phyloP scores from a whole-genome alignment of 225 moss, liverwort and hornwort species.

The Pleurozium schreberi region DNA sequence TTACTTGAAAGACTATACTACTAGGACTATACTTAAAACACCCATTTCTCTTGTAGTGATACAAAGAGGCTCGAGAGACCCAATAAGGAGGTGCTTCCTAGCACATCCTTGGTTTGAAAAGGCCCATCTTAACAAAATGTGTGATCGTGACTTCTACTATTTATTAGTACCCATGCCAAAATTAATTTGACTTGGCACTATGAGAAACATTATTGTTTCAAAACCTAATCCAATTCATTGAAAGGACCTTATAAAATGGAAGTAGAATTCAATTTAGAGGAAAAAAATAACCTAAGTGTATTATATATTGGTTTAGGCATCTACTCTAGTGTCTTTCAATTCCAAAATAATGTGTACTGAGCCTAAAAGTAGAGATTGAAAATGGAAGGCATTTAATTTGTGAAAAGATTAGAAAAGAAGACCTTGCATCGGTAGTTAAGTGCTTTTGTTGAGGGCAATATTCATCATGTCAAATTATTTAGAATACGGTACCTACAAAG shows the following conservation, averaged over 20 bases:
- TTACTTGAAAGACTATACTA: too few species aligned
- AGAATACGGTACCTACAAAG: not conserved
- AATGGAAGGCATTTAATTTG: not conserved
- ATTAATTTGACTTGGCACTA: not conserved
- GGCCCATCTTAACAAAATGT: accelerated
- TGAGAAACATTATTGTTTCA: not conserved
- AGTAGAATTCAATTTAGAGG: not conserved
- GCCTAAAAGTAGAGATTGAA: not conserved
- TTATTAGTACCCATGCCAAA: accelerated
- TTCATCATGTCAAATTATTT: not conserved
- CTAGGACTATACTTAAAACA: too few species aligned
- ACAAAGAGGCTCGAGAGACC: not conserved
- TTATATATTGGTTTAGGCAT: not conserved
- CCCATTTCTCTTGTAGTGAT: too few species aligned
- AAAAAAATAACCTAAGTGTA: not conserved
- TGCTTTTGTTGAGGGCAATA: not conserved
- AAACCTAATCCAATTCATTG: not conserved
- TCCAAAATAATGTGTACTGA: accelerated
- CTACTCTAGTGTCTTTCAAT: not conserved
- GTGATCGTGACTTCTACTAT: not conserved
- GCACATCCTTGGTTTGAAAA: too few species aligned
- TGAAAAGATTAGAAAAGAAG: accelerated
- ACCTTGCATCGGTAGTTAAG: not conserved
- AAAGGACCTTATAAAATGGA: not conserved
- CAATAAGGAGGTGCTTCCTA: not conserved